These are phyloP conservation scores for Sodiomyces alkalinus DNA, from an alignment of 2,329 filamentous ascomycete species.

Conservation along the genomic window DNA sequence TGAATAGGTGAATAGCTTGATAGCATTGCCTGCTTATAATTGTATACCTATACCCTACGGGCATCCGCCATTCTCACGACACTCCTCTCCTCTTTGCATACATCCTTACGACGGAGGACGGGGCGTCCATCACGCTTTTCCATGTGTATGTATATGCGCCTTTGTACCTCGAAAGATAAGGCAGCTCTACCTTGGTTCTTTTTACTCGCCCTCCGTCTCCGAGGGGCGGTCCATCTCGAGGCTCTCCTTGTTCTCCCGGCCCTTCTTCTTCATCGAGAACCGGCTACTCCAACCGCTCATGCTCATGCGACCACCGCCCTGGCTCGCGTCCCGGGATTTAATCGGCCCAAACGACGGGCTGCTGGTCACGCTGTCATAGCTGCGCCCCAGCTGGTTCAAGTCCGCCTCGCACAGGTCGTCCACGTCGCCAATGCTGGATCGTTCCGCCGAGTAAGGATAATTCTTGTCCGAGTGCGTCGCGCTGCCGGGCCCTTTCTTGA, in stretches of 20 bases:
- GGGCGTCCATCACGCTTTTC: too few relatives aligned
- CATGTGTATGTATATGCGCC: too few relatives aligned
- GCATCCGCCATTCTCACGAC: too few relatives aligned
- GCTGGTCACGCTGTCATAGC: slow-evolving; percentile 40
- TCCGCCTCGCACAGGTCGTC: slow-evolving; percentile 36
- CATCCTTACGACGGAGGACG: too few relatives aligned
- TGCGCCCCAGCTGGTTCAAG: slow-evolving; percentile 25
- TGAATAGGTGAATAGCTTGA: too few relatives aligned
- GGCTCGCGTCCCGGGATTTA: slow-evolving; percentile 28
- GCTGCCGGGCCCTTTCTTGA: slow-evolving; percentile 45
- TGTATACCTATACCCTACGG: too few relatives aligned
- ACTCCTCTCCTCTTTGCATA: too few relatives aligned
- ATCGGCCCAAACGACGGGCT: slow-evolving; percentile 40
- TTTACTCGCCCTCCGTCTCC: too few relatives aligned
- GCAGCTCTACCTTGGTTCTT: too few relatives aligned
- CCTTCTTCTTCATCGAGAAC: slow-evolving; percentile 46
- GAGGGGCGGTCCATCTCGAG: slow-evolving; percentile 35
- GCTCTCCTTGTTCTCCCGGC: slow-evolving; percentile 38
- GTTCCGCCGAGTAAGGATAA: slow-evolving; percentile 27
- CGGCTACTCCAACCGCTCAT: slow-evolving; percentile 32
- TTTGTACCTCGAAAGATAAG: too few relatives aligned
- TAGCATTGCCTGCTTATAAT: too few relatives aligned
- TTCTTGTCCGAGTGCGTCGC: slow-evolving; percentile 42
- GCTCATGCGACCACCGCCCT: slow-evolving; percentile 33
- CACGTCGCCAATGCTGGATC: slow-evolving; percentile 41